phyloP scores from a whole-genome alignment of 2,329 filamentous ascomycete species.

The Hirsutella rhossiliensis region DNA sequence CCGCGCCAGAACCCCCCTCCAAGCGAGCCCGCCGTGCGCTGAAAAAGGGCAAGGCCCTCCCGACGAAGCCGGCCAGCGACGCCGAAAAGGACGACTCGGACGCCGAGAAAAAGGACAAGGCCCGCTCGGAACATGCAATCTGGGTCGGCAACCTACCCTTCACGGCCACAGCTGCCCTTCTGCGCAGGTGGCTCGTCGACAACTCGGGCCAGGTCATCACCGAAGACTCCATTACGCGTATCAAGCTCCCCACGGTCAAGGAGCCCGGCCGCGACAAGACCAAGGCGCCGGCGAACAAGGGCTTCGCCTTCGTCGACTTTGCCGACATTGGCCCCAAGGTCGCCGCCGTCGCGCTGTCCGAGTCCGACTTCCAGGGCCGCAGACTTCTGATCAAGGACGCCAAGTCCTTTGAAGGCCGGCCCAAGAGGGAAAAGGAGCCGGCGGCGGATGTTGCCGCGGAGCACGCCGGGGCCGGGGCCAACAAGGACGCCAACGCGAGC shows the following conservation, averaged over 20 bases:
- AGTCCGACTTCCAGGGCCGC: conserved; percentile 64
- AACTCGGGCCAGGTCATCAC: conserved; percentile 54
- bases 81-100: conserved; percentile 21
- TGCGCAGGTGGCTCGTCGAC: conserved; percentile 70
- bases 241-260: conserved; percentile 63
- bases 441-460: conserved; percentile 18
- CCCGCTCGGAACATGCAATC: conserved; percentile 69
- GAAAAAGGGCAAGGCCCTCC: conserved; percentile 65
- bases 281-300: conserved; percentile 54
- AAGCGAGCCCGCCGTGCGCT: conserved; percentile 85
- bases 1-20: conserved; percentile 83
- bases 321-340: conserved; percentile 55
- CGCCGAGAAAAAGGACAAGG: conserved; percentile 28
- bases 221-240: conserved; percentile 64
- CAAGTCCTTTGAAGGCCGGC: conserved; percentile 82
- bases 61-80: conserved; percentile 26
- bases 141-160: conserved; percentile 98
- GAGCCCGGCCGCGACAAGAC: conserved; percentile 25
- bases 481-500: conserved; percentile 44
- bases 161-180: conserved; percentile 57
- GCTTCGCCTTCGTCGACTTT: conserved; percentile 96
- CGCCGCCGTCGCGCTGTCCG: conserved; percentile 75
- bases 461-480: neutral
- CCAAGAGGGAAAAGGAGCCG: conserved; percentile 45
- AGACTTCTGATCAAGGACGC: conserved; percentile 88